These are phyloP conservation scores for Pleurotus ostreatus DNA, from an alignment of 768 basidiomycete genomes.

Conservation along the genomic window DNA sequence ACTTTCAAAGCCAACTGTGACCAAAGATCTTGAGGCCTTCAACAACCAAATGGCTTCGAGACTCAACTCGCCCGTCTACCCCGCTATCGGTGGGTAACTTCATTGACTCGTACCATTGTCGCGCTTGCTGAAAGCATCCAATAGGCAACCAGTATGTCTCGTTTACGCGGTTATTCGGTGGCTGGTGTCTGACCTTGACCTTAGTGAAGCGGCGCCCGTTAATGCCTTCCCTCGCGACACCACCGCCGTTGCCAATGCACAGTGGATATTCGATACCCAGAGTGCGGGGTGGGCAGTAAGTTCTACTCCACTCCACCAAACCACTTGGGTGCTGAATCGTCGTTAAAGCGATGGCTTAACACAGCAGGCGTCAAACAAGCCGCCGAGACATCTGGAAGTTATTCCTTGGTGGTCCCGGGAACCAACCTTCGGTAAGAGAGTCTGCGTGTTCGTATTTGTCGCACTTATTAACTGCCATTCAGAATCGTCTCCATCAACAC, in stretches of 20 bases:
- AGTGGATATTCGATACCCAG: slow-evolving; percentile 57
- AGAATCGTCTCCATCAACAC: slow-evolving; percentile 60
- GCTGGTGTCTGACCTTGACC: not conserved
- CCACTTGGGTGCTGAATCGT: not conserved
- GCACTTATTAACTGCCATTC: not conserved
- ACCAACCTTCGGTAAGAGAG: slow-evolving; percentile 41
- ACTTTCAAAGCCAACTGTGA: slow-evolving; percentile 40
- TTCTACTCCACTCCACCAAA: not conserved
- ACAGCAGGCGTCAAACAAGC: slow-evolving; percentile 37
- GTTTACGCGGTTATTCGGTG: not conserved
- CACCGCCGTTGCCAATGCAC: slow-evolving; percentile 28
- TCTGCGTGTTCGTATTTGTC: not conserved
- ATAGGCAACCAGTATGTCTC: slow-evolving; percentile 46
- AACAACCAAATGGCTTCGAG: slow-evolving; percentile 39
- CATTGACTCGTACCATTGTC: not conserved
- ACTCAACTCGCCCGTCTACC: slow-evolving; percentile 40
- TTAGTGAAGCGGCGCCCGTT: slow-evolving; percentile 54
- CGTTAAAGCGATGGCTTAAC: slow-evolving; percentile 43
- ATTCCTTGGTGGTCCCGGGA: slow-evolving; percentile 42
- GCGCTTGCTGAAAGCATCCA: not conserved
- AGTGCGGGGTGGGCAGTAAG: slow-evolving; percentile 45
- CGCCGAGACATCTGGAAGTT: slow-evolving; percentile 49
- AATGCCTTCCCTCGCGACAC: slow-evolving; percentile 56
- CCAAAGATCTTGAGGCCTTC: slow-evolving; percentile 39
- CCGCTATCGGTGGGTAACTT: slow-evolving; percentile 39